phyloP scores from a whole-genome alignment of 1,284 basidiomycete genomes.

The Apiotrichum brassicae region DNA sequence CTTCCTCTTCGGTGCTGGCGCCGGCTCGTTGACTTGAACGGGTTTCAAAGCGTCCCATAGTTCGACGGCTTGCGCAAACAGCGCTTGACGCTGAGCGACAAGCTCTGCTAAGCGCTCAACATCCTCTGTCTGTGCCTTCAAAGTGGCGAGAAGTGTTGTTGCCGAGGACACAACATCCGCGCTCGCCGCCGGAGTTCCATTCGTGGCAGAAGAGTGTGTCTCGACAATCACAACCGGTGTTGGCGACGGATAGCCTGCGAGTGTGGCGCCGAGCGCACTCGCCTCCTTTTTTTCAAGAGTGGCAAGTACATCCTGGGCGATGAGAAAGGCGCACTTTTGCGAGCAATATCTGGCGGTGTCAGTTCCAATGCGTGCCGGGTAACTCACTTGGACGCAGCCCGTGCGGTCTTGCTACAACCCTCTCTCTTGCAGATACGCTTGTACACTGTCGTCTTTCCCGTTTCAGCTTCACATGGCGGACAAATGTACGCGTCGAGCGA shows the following conservation, averaged over 20 bases:
- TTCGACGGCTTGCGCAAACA: slow-evolving; percentile 23
- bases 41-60: slow-evolving; percentile 17
- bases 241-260: slow-evolving; percentile 26
- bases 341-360: slow-evolving; percentile 35
- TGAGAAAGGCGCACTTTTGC: slow-evolving; percentile 30
- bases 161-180: too few species aligned
- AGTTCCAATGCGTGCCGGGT: not conserved
- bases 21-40: slow-evolving; percentile 1
- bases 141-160: not conserved
- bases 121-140: slow-evolving; percentile 17
- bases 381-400: slow-evolving; percentile 35
- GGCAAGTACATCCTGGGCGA: slow-evolving; percentile 24
- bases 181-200: not conserved
- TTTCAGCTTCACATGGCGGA: slow-evolving; percentile 34
- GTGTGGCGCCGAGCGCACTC: slow-evolving; percentile 12
- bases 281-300: slow-evolving; percentile 27
- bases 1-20: slow-evolving; percentile 18
- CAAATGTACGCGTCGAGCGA: slow-evolving; percentile 42
- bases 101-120: slow-evolving; percentile 16
- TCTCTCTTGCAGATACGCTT: slow-evolving; percentile 36
- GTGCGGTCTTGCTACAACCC: slow-evolving; percentile 30
- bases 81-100: slow-evolving; percentile 25
- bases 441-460: slow-evolving; percentile 29
- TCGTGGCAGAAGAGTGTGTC: not conserved
- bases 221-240: slow-evolving; percentile 15